A percentile compares a stretch with the other conserved stretches of the same genome.
These are phyloP conservation scores for Leishmania tropica DNA, from an alignment of 208 protist genomes.

Conservation along the genomic window DNA sequence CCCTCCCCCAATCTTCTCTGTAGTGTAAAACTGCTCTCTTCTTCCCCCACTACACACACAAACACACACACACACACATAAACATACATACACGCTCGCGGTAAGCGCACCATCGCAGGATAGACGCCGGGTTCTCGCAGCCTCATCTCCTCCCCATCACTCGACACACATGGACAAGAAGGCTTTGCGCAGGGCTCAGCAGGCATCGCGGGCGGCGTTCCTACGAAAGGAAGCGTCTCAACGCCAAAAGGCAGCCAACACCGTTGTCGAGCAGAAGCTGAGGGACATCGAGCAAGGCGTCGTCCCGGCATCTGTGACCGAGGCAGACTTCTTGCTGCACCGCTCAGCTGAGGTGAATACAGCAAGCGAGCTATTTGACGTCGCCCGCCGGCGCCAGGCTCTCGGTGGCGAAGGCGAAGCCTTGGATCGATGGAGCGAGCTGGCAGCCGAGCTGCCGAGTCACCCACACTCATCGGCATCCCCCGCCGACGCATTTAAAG, in stretches of 20 bases:
- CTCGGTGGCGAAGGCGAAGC: constrained; percentile 38
- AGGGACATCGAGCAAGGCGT: constrained; percentile 82
- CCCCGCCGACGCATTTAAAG: neutral
- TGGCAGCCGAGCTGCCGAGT: constrained; percentile 9
- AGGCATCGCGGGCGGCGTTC: constrained; percentile 76
- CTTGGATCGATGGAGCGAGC: constrained; percentile 13
- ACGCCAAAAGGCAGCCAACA: constrained; percentile 63
- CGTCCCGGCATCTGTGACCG: constrained; percentile 50
- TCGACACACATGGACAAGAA: constrained; percentile 56
- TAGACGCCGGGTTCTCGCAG: neutral
- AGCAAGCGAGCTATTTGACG: constrained; percentile 57
- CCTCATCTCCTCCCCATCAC: constrained; percentile 7
- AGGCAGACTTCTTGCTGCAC: constrained; percentile 72
- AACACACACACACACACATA: constrained; percentile 5
- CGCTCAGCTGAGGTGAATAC: constrained; percentile 69
- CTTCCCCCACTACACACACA: constrained; percentile 4
- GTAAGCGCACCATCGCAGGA: neutral
- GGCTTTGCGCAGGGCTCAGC: constrained; percentile 51
- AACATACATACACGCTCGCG: neutral
- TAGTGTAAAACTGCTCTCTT: neutral
- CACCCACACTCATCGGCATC: neutral
- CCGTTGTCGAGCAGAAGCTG: constrained; percentile 74
- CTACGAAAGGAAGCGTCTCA: constrained; percentile 61
- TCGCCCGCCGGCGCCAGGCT: constrained; percentile 57
- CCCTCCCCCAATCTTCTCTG: neutral